Conservation (phyloP, 2,329 filamentous ascomycete genomes). For the Blumeria hordei region DNA sequence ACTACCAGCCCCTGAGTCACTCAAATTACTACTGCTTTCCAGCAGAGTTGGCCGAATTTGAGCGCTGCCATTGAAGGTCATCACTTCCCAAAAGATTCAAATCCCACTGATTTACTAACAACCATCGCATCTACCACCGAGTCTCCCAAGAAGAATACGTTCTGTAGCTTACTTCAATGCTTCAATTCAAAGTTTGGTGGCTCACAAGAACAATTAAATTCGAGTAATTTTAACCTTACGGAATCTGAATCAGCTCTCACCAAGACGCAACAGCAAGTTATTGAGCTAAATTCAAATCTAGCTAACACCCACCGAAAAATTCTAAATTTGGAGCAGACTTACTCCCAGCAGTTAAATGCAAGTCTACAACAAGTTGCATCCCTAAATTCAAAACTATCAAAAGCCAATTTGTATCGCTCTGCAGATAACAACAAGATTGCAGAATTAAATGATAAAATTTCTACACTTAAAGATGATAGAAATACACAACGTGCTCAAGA, state of each 20-base stretch:
- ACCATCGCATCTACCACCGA: not conserved
- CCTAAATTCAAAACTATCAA: not conserved
- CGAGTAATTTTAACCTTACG: not conserved
- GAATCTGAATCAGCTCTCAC: not conserved
- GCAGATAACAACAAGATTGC: not conserved
- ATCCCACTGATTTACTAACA: not conserved
- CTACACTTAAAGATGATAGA: not conserved
- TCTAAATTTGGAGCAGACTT: not conserved
- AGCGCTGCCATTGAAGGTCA: not conserved
- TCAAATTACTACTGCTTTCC: not conserved
- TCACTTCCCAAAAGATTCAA: not conserved
- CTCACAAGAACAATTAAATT: not conserved
- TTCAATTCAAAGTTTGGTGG: not conserved
- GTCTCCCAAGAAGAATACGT: not conserved
- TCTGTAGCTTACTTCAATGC: not conserved
- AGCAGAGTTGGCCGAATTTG: conserved; percentile 1
- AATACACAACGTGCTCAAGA: not conserved
- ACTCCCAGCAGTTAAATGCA: not conserved
- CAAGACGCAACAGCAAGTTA: not conserved
- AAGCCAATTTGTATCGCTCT: not conserved
- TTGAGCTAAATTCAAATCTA: not conserved
- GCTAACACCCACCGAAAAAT: not conserved
- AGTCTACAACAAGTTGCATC: not conserved
- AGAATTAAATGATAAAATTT: not conserved
- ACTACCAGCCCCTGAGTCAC: not conserved